phyloP scores from a whole-genome alignment of 208 protist genomes.

The Leishmania lainsoni region DNA sequence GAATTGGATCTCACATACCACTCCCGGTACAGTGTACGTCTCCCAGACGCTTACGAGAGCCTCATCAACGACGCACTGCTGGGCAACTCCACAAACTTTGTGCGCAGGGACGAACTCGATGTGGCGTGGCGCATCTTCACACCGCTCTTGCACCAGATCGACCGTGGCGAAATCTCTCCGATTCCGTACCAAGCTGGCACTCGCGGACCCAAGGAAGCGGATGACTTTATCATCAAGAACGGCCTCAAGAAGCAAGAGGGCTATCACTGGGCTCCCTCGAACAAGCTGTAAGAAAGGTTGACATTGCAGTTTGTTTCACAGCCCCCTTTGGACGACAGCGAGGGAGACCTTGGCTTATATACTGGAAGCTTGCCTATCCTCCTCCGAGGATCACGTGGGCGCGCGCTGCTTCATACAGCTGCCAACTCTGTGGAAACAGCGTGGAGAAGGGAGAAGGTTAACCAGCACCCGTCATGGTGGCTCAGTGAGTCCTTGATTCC shows the following conservation, averaged over 20 bases:
- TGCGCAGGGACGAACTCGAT: slow-evolving; percentile 92
- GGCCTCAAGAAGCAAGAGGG: slow-evolving; percentile 64
- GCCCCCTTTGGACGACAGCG: background rate
- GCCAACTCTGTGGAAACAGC: background rate
- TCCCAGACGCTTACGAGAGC: slow-evolving; percentile 93
- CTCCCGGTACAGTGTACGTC: slow-evolving; percentile 71
- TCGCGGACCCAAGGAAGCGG: slow-evolving; percentile 75
- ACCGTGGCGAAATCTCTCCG: slow-evolving; percentile 59
- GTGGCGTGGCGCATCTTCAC: slow-evolving; percentile 93
- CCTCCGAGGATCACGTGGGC: background rate
- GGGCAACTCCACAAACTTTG: slow-evolving; percentile 91
- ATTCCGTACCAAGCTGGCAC: slow-evolving; percentile 85
- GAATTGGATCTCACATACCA: slow-evolving; percentile 92
- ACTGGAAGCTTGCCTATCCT: background rate
- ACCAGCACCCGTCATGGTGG: background rate
- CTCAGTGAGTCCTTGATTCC: background rate
- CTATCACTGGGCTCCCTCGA: slow-evolving; percentile 57
- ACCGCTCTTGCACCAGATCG: slow-evolving; percentile 89
- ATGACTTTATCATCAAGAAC: slow-evolving; percentile 58
- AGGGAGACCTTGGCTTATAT: background rate
- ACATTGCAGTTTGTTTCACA: background rate
- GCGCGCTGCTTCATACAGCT: background rate
- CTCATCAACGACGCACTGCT: slow-evolving; percentile 87
- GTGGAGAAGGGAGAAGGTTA: background rate
- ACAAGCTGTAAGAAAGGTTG: slow-evolving; percentile 52